Evolutionary conservation across 805 yeast species (phyloP), one percentile per base, ranked within the genome.

Genomic region (Ogataea nitratoaversa): DNA sequence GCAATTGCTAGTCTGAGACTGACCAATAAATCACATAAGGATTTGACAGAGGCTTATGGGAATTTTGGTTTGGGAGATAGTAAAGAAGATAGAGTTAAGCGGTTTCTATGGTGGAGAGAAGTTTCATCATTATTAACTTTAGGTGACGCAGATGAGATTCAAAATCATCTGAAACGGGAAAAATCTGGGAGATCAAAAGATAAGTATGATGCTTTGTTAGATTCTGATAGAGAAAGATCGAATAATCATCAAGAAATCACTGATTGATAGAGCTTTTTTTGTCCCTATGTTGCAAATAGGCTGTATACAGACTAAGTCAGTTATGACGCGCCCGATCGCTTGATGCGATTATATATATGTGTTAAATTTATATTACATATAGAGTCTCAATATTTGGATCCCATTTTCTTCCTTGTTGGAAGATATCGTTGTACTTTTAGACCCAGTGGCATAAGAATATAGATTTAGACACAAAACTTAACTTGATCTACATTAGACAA

Each of bases 91-190:
- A 63, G 85, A 28, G 67, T 79, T 19, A 64, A 70, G 42, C 64
- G 87, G 43, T 80, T 80, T 52, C 47, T 80, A 40, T 75, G 79
- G 79, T 75, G 74, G 51, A 63, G 80, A 49, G 49, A 59, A 33
- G 42, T 65, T 11, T 42, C 57, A 16, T 48, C 48, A 54, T 28
- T 63, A 19, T 43, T 63, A 40, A 43, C 40, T 19, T 36, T 50
- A 8, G 57, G 59, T 5, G 62, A 59, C 20, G 39, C 54, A 14
- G 40, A 40, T 29, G 53, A 53, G 30, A 49, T 56, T 5, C 12
- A 52, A 12, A 42, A 42, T 11, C 40, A 49, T 40, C 36, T 57
- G 30, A 40, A 48, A 16, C 40, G 37, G 20, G 42, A 50, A 27
- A 52, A 45, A 27, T 8, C 14, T 27, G 30, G 7, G 8, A 27